A percentile compares a stretch with the other conserved stretches of the same genome.
phyloP scores from a whole-genome alignment of 306 rosid species.

The Lathyrus sativus region DNA sequence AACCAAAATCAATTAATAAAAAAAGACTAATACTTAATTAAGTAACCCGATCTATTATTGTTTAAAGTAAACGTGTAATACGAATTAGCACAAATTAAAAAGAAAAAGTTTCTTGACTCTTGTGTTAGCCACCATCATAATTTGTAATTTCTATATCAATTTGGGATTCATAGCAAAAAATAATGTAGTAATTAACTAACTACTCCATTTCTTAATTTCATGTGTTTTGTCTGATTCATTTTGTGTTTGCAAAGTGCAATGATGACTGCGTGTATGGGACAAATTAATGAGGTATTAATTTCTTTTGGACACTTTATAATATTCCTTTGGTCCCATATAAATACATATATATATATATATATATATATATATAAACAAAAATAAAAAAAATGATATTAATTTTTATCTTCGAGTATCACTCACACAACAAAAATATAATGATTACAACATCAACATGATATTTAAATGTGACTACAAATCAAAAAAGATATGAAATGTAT shows the following conservation, averaged over 20 bases:
- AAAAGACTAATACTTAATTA: slow-evolving; percentile 20
- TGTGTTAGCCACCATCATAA: slow-evolving; percentile 5
- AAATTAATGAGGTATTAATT: slow-evolving; percentile 16
- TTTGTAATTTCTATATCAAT: not conserved
- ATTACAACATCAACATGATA: no score
- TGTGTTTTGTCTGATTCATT: slow-evolving; percentile 28
- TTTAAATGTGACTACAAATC: no score
- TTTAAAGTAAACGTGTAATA: slow-evolving; percentile 1
- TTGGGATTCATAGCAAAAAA: not conserved
- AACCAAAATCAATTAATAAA: slow-evolving; percentile 11
- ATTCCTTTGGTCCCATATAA: no score
- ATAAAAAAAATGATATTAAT: no score
- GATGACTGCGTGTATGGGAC: slow-evolving; percentile 1
- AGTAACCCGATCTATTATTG: slow-evolving; percentile 11
- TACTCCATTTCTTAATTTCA: not conserved
- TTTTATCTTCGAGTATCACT: no score
- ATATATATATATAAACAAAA: no score
- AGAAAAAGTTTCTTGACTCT: slow-evolving; percentile 1
- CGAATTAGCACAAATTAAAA: not conserved
- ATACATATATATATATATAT: no score
- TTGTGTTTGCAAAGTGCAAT: not conserved
- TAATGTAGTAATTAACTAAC: slow-evolving; percentile 3
- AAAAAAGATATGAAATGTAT: no score
- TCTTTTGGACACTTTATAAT: not conserved
- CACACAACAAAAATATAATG: no score